These are phyloP conservation scores for Ophiostoma sp. DNA, from an alignment of 2,329 filamentous ascomycete genomes.

Conservation along the genomic window DNA sequence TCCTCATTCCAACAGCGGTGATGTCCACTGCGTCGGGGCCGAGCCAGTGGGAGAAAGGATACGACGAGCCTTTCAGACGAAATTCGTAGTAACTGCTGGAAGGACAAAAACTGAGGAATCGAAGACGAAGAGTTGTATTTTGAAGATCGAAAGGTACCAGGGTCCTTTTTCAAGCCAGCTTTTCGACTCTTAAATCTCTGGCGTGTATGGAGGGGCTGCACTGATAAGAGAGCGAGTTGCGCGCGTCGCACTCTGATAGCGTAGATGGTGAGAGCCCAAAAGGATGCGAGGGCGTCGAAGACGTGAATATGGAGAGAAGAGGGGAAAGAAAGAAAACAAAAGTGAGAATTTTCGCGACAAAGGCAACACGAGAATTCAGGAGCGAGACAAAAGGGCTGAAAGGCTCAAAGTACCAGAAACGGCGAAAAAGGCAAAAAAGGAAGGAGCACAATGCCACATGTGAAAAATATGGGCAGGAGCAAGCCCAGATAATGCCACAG, in stretches of 20 bases:
- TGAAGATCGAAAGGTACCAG: background rate
- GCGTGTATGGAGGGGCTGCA: background rate
- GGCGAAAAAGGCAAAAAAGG: background rate
- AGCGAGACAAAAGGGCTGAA: background rate
- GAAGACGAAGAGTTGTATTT: background rate
- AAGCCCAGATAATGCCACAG: background rate
- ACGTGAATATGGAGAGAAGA: background rate
- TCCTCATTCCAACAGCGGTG: slow-evolving; percentile 48
- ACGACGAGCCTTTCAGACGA: background rate
- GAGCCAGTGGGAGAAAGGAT: background rate
- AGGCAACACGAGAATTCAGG: slow-evolving; percentile 4
- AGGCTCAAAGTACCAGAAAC: background rate
- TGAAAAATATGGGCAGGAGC: slow-evolving; percentile 15
- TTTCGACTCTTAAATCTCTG: background rate
- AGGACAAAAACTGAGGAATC: background rate
- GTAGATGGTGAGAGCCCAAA: background rate
- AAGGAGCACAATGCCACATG: slow-evolving; percentile 20
- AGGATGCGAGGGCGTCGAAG: background rate
- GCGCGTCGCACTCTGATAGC: slow-evolving; percentile 13
- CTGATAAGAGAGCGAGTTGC: background rate
- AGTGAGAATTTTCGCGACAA: background rate
- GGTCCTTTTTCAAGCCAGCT: background rate
- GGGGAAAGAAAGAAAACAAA: background rate
- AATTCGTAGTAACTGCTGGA: background rate
- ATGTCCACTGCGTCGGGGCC: background rate